These are phyloP conservation scores for Dianthus caryophyllus DNA, from an alignment of 148 eudicot genomes.

Conservation along the genomic window DNA sequence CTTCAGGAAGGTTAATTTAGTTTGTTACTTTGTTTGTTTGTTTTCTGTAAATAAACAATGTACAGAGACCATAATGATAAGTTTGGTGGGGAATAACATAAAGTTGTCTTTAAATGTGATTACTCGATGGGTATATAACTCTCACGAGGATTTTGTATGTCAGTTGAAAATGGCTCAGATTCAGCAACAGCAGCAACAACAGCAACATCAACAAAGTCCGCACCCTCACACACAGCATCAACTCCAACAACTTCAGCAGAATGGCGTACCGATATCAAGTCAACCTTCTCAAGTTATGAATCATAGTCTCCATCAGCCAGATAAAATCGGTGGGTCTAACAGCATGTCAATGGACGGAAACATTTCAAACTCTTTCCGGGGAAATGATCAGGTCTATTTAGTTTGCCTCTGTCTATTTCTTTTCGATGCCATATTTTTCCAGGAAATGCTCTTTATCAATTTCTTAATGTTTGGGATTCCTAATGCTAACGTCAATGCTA, in stretches of 20 bases:
- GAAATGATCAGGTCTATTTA: conserved; percentile 70
- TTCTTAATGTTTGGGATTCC: conserved; percentile 20
- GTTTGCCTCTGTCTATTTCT: conserved; percentile 13
- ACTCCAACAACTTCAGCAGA: conserved; percentile 49
- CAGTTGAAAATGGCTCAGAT: conserved; percentile 60
- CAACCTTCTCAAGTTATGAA: conserved; percentile 50
- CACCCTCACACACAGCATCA: conserved; percentile 36
- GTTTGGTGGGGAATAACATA: neutral
- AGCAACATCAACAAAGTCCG: conserved; percentile 35
- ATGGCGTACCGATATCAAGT: conserved; percentile 50
- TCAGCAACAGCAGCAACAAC: conserved; percentile 44
- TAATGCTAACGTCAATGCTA: conserved; percentile 27
- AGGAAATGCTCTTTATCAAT: neutral
- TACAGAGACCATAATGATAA: neutral
- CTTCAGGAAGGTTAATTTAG: neutral
- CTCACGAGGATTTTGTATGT: neutral
- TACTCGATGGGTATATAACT: neutral
- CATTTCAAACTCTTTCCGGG: conserved; percentile 66
- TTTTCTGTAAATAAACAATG: neutral
- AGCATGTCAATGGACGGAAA: conserved; percentile 65
- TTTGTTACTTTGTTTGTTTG: too few relatives aligned
- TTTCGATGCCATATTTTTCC: neutral
- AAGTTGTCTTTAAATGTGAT: neutral
- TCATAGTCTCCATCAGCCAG: conserved; percentile 46
- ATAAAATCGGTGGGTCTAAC: conserved; percentile 49